Conservation (phyloP, 495 filamentous ascomycete species). For the Acidomyces sp. region DNA sequence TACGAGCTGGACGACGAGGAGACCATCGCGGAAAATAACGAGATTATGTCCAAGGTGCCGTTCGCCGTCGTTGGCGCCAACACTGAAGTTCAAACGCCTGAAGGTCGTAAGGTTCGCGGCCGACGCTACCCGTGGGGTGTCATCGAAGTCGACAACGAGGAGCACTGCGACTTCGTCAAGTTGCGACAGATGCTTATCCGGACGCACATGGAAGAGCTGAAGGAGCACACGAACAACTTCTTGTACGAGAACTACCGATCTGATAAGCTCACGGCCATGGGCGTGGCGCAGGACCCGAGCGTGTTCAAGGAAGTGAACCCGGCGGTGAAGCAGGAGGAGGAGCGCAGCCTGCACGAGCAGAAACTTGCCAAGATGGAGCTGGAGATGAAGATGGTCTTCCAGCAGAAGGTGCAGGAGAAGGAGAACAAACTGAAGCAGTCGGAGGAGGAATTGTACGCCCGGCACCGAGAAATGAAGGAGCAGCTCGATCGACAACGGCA, state of each 20-base stretch:
- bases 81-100: slow-evolving; percentile 73
- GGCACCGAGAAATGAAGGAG: slow-evolving; percentile 99
- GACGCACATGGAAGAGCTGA: slow-evolving; percentile 99
- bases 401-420: slow-evolving; percentile 98
- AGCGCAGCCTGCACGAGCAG: slow-evolving; percentile 93
- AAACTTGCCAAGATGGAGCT: slow-evolving; percentile 99
- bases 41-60: slow-evolving; percentile 99
- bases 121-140: slow-evolving; percentile 97
- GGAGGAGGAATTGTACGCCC: slow-evolving; percentile 95
- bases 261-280: slow-evolving; percentile 96
- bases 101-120: slow-evolving; percentile 91
- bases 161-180: slow-evolving; percentile 99
- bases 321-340: slow-evolving; percentile 98
- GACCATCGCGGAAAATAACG: slow-evolving; percentile 98
- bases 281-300: slow-evolving; percentile 92
- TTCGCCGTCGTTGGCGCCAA: slow-evolving; percentile 97
- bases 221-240: slow-evolving; percentile 98
- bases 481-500: slow-evolving; percentile 86
- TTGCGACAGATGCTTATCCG: slow-evolving; percentile 98
- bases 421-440: slow-evolving; percentile 98
- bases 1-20: slow-evolving; percentile 99
- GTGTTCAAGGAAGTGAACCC: slow-evolving; percentile 99
- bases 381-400: slow-evolving; percentile 99
- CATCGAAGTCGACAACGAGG: slow-evolving; percentile 99
- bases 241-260: slow-evolving; percentile 99